These are phyloP conservation scores for Yamadazyma sp. DNA, from an alignment of 1,139 yeast species.

Conservation along the genomic window DNA sequence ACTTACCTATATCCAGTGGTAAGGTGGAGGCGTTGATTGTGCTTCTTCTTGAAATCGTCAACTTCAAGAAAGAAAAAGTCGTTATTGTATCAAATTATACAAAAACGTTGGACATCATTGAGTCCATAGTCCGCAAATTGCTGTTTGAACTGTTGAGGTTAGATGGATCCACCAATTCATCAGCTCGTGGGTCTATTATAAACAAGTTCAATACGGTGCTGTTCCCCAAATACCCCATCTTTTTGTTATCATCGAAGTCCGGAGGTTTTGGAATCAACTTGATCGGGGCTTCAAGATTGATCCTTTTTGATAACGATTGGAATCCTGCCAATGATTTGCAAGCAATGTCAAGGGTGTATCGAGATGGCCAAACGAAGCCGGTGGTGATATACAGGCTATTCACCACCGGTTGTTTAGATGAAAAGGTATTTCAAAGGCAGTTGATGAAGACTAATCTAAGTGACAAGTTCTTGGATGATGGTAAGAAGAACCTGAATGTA, in stretches of 20 bases:
- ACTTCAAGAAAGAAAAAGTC: constrained; percentile 59
- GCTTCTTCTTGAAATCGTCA: constrained; percentile 47
- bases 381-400: constrained; percentile 82
- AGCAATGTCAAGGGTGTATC: constrained; percentile 93
- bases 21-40: constrained; percentile 57
- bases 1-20: constrained; percentile 44
- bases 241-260: constrained; percentile 82
- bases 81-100: constrained; percentile 90
- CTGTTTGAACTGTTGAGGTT: constrained; percentile 59
- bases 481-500: constrained; percentile 39
- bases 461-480: constrained; percentile 67
- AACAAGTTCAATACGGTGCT: constrained; percentile 61
- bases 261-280: constrained; percentile 95
- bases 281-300: constrained; percentile 84
- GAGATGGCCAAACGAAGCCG: constrained; percentile 86
- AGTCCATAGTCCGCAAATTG: constrained; percentile 51
- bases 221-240: constrained; percentile 52
- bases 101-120: constrained; percentile 78
- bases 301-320: constrained; percentile 90
- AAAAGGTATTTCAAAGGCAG: constrained; percentile 93
- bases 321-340: constrained; percentile 92
- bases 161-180: constrained; percentile 82
- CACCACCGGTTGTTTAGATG: constrained; percentile 90
- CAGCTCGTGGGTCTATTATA: constrained; percentile 64
- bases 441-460: constrained; percentile 80